Percentiles rank a stretch among this genome's conserved stretches.
These are phyloP conservation scores for Nitzschia sp. DNA, from an alignment of 108 stramenopile species.

Conservation along the genomic window DNA sequence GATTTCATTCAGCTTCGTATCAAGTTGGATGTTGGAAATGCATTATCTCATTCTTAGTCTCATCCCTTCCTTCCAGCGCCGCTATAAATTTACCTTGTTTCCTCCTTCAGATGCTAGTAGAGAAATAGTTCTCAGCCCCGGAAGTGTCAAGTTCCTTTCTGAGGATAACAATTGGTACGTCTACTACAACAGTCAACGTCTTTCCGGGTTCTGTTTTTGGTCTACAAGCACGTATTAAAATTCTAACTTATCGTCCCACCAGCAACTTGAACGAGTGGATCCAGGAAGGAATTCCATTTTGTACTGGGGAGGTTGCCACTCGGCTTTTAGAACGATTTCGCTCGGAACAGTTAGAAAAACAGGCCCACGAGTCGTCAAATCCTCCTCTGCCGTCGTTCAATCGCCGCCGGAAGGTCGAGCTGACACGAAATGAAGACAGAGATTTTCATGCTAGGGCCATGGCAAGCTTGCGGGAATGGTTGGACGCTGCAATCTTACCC, in stretches of 20 bases:
- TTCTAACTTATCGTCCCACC: not conserved
- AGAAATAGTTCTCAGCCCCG: conserved; percentile 70
- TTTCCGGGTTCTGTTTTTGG: too few relatives aligned
- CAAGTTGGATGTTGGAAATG: too few relatives aligned
- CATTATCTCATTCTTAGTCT: too few relatives aligned
- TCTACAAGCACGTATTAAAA: too few relatives aligned
- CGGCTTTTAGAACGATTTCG: conserved; percentile 38
- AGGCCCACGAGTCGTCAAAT: not conserved
- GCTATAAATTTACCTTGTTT: conserved; percentile 83
- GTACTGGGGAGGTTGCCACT: conserved; percentile 37
- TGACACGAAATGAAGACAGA: conserved; percentile 29
- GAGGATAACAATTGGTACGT: conserved; percentile 44
- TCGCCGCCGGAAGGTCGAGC: conserved; percentile 21
- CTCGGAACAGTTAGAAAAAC: conserved; percentile 9
- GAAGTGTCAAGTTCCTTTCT: conserved; percentile 58
- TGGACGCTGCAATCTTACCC: conserved; percentile 58
- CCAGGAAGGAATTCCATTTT: conserved; percentile 58
- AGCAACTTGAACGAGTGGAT: conserved; percentile 22
- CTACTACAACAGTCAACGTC: too few relatives aligned
- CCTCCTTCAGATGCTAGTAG: conserved; percentile 43
- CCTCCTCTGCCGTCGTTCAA: conserved; percentile 6
- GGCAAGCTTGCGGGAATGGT: conserved; percentile 81
- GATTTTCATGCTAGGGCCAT: conserved; percentile 50
- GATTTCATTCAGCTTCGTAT: too few relatives aligned
- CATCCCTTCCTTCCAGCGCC: too few relatives aligned